Evolutionary conservation across 441 rosid genomes (phyloP).

Genomic region (Populus trichocarpa): DNA sequence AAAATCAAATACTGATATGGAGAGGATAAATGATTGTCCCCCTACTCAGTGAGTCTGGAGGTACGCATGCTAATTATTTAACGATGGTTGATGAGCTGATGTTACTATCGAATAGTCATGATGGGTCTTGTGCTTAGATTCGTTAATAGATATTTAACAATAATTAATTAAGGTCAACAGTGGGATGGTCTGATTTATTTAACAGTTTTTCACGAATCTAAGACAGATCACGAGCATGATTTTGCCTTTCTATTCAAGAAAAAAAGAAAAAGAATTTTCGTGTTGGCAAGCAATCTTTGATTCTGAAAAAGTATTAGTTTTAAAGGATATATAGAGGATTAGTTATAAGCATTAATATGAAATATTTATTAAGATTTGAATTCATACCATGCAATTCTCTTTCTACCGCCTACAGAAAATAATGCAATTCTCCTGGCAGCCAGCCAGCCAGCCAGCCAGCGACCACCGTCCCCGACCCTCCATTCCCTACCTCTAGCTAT

Average conservation of each 20-base stretch:
- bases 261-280: conserved; percentile 4
- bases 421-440: too few species aligned
- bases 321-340: too few species aligned
- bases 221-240: conserved; percentile 15
- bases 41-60: background rate
- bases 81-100: background rate
- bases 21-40: background rate
- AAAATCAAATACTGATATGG: background rate
- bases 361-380: too few species aligned
- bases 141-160: background rate
- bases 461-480: background rate
- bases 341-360: too few species aligned
- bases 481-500: background rate
- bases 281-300: background rate
- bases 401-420: too few species aligned
- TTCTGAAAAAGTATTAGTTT: too few species aligned
- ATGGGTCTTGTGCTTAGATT: too few species aligned
- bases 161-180: background rate
- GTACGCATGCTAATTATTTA: background rate
- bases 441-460: too few species aligned
- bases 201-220: conserved; percentile 18
- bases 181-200: background rate
- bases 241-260: background rate
- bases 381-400: too few species aligned
- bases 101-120: too few species aligned